A percentile compares a stretch with the other conserved stretches of the same genome.
Evolutionary conservation across 768 basidiomycete genomes (phyloP).

Genomic region (Kwoniella sp.): DNA sequence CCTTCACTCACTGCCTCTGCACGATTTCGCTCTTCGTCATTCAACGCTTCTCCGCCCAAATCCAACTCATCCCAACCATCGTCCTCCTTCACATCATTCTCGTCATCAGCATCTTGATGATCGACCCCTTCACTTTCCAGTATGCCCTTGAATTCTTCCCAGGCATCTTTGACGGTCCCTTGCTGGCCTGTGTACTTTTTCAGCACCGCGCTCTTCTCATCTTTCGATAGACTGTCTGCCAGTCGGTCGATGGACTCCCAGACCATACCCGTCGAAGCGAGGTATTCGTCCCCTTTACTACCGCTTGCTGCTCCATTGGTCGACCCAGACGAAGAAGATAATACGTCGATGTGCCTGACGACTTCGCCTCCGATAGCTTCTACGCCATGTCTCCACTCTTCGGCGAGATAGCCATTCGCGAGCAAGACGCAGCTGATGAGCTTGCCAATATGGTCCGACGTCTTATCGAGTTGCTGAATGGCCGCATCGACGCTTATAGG

Average conservation of each 20-base stretch:
- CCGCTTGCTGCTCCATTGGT: not conserved
- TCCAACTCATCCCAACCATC: slow-evolving; percentile 38
- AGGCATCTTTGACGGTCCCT: slow-evolving; percentile 45
- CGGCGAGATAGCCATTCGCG: slow-evolving; percentile 16
- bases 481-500: slow-evolving; percentile 44
- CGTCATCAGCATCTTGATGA: slow-evolving; percentile 22
- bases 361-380: slow-evolving; percentile 22
- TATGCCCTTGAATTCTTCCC: slow-evolving; percentile 48
- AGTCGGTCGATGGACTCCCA: slow-evolving; percentile 44
- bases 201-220: slow-evolving; percentile 30
- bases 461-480: slow-evolving; percentile 35
- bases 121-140: slow-evolving; percentile 32
- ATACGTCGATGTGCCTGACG: slow-evolving; percentile 15
- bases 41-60: slow-evolving; percentile 28
- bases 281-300: slow-evolving; percentile 28
- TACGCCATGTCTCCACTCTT: slow-evolving; percentile 42
- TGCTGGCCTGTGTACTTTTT: slow-evolving; percentile 36
- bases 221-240: slow-evolving; percentile 14
- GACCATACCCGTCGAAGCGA: slow-evolving; percentile 41
- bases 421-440: slow-evolving; percentile 38
- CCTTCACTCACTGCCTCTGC: slow-evolving; percentile 41
- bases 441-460: slow-evolving; percentile 27
- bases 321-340: not conserved
- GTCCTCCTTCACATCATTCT: slow-evolving; percentile 23
- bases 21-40: slow-evolving; percentile 22